These are phyloP conservation scores for Sclerospora graminicola DNA, from an alignment of 352 stramenopile genomes.

Conservation along the genomic window DNA sequence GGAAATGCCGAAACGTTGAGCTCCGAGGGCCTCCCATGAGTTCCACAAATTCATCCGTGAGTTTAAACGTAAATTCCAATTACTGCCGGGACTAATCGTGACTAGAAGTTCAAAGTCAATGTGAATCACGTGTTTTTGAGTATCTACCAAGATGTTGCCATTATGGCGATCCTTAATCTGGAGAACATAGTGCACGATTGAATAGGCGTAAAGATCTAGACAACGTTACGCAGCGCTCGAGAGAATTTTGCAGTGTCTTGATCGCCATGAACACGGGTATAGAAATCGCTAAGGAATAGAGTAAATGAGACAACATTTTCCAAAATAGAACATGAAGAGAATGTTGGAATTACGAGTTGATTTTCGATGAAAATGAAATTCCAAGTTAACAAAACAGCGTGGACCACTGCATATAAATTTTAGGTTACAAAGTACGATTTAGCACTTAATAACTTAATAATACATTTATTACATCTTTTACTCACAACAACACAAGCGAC, in stretches of 20 bases:
- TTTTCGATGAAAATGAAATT: no score
- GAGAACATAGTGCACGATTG: conserved; percentile 96
- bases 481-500: no score
- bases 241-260: conserved; percentile 64
- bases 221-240: conserved; percentile 82
- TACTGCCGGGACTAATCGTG: conserved; percentile 90
- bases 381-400: no score
- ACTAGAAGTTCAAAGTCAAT: conserved; percentile 99
- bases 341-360: no score
- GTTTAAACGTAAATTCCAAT: conserved; percentile 97
- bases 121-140: conserved; percentile 93
- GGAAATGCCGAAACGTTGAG: conserved; percentile 90
- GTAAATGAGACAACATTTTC: no score
- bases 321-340: no score
- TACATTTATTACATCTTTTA: no score
- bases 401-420: no score
- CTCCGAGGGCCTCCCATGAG: conserved; percentile 91
- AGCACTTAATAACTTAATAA: no score
- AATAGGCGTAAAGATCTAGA: conserved; percentile 91
- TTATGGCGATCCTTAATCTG: conserved; percentile 99
- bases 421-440: no score
- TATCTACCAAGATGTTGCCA: conserved; percentile 98
- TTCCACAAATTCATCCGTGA: conserved; percentile 93
- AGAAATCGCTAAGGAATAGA: conserved; percentile 65
- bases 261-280: conserved; percentile 84